phyloP scores from a whole-genome alignment of 495 filamentous ascomycete genomes.

The Penicillium herquei region DNA sequence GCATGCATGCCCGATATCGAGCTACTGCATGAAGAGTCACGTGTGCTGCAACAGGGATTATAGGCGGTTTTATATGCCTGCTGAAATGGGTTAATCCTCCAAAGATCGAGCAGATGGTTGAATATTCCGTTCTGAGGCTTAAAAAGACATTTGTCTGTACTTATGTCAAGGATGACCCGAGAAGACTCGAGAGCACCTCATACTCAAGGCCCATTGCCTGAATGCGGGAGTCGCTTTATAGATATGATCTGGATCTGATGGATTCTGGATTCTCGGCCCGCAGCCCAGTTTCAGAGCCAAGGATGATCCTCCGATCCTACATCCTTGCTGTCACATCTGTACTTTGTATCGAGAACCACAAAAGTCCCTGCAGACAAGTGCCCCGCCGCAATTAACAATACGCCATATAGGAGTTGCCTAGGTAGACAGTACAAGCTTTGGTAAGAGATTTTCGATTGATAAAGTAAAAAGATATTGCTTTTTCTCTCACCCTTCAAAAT shows the following conservation, averaged over 20 bases:
- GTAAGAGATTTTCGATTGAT: not conserved
- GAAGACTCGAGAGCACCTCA: too few relatives aligned
- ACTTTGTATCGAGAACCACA: not conserved
- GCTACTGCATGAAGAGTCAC: slow-evolving; percentile 4
- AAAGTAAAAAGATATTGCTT: slow-evolving; percentile 12
- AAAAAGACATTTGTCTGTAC: not conserved
- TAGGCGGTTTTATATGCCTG: not conserved
- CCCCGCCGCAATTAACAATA: too few relatives aligned
- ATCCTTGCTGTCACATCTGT: not conserved
- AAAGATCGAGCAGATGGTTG: not conserved
- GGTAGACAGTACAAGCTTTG: not conserved
- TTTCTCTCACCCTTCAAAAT: slow-evolving; percentile 19
- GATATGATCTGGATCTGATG: not conserved
- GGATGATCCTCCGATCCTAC: slow-evolving; percentile 1
- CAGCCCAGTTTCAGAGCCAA: not conserved
- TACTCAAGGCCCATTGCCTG: not conserved
- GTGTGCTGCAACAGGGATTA: slow-evolving; percentile 5
- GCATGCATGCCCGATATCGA: slow-evolving; percentile 1
- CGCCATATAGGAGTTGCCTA: not conserved
- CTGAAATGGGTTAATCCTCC: not conserved
- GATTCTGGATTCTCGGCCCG: slow-evolving; percentile 1
- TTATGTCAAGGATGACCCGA: not conserved
- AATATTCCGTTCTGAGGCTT: not conserved
- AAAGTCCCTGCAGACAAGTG: too few relatives aligned
- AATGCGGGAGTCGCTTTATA: not conserved